Evolutionary conservation across 805 yeast species (phyloP), one percentile per base, ranked within the genome.

Genomic region (Starmerella etchellsii): DNA sequence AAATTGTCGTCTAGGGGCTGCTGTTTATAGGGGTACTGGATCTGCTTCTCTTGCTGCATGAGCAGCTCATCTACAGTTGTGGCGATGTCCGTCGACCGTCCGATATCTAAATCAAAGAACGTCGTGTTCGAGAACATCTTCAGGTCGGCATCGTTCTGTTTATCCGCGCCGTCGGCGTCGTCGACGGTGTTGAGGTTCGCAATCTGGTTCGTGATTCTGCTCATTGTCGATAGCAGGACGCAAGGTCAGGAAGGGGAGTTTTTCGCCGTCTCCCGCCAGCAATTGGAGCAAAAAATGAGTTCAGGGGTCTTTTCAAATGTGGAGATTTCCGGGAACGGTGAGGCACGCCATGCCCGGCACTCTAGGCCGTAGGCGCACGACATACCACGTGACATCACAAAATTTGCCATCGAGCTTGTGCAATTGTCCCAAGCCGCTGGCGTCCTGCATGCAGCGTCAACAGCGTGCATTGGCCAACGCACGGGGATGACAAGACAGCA

Each of bases 81-180:
- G 11, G 64, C 63, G 39, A 64, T 61, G 44, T 65, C 66, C 25
- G 68, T 62, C 35, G 64, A 51, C 32, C 65, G 53, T 39, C 69
- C 69, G 52, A 65, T 55, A 41, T 65, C 69, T 42, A 65, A 57
- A 53, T 65, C 69, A 49, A 65, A 65, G 51, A 65, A 65, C 38
- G 62, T 61, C 28, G 69, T 65, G 50, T 64, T 64, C 36, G 67
- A 47, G 53, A 65, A 65, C 42, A 65, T 54, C 31, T 60, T 54
- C 42, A 64, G 59, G 43, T 64, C 68, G 35, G 61, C 69, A 37
- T 60, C 54, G 13, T 40, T 41, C 18, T 32, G 48, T 38, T 48
- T 39, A 32, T 41, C 39, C 21, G 39, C 43, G 23, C 40, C 32
- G 30, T 23, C 28, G 10, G 9, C 29, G n/a, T 34, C 37, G 35